Evolutionary conservation across 2,329 filamentous ascomycete species (phyloP).

Genomic region (Trichoderma sp.): DNA sequence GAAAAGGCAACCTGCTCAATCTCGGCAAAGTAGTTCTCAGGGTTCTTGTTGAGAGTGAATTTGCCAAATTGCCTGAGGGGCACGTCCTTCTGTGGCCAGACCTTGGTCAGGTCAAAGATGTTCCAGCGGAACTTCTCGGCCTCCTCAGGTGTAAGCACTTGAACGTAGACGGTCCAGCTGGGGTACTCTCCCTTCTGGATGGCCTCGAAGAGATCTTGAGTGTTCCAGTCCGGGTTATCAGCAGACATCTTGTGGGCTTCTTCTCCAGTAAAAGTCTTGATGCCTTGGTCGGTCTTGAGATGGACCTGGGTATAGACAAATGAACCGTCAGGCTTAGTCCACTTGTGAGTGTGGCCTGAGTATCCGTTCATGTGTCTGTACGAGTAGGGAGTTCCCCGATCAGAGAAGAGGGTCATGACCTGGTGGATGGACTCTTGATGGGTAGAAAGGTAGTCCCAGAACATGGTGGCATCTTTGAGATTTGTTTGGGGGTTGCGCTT

Average conservation of each 20-base stretch:
- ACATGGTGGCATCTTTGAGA: conserved; percentile 68
- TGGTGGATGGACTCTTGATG: conserved; percentile 65
- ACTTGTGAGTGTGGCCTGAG: conserved; percentile 67
- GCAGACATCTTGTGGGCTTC: conserved; percentile 57
- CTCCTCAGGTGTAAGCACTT: conserved; percentile 63
- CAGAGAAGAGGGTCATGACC: conserved; percentile 66
- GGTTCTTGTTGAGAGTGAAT: conserved; percentile 65
- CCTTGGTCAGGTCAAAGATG: conserved; percentile 69
- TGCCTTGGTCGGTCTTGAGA: conserved; percentile 63
- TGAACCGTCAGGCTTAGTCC: conserved; percentile 63
- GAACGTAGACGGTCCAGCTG: conserved; percentile 65
- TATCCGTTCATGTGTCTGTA: conserved; percentile 70
- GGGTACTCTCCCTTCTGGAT: conserved; percentile 63
- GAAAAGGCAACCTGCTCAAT: conserved; percentile 69
- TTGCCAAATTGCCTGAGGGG: conserved; percentile 63
- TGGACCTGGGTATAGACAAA: conserved; percentile 69
- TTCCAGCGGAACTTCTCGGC: conserved; percentile 63
- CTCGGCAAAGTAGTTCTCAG: conserved; percentile 68
- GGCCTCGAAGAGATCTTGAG: conserved; percentile 64
- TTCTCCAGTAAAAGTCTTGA: conserved; percentile 59
- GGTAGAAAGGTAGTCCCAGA: conserved; percentile 49
- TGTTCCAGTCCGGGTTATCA: conserved; percentile 63
- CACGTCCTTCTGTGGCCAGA: conserved; percentile 65
- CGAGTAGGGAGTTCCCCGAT: conserved; percentile 66
- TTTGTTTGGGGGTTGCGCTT: conserved; percentile 75